phyloP scores from a whole-genome alignment of 106 monocot species.

The Ottelia alismoides region DNA sequence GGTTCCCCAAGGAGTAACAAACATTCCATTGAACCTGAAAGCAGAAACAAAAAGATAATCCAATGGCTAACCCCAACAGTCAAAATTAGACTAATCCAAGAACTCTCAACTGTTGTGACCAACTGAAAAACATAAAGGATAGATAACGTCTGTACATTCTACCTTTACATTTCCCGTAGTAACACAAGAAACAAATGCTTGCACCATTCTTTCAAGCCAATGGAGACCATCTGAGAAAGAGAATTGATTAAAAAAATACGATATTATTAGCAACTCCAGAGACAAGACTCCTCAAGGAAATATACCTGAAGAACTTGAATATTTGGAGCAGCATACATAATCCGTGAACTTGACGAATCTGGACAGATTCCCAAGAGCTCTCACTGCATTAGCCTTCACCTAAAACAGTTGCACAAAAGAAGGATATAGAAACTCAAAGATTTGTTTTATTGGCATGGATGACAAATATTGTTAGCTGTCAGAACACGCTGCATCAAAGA shows the following conservation, averaged over 20 bases:
- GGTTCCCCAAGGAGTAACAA: constrained; percentile 91
- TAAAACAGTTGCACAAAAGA: too few relatives aligned
- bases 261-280: too few relatives aligned
- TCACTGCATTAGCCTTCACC: constrained; percentile 95
- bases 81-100: too few relatives aligned
- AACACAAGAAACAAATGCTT: constrained; percentile 95
- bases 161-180: constrained; percentile 99
- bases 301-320: too few relatives aligned
- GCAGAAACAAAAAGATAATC: constrained; percentile 3
- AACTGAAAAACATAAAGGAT: neutral
- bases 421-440: too few relatives aligned
- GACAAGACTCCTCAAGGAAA: too few relatives aligned
- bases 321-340: too few relatives aligned
- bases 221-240: constrained; percentile 22
- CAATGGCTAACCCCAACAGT: too few relatives aligned
- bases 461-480: too few relatives aligned
- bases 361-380: constrained; percentile 96
- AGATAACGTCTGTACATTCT: neutral
- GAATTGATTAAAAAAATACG: too few relatives aligned
- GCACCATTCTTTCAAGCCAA: constrained; percentile 93
- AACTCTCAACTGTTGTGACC: neutral
- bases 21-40: constrained; percentile 99
- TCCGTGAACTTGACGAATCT: constrained; percentile 63
- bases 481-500: too few relatives aligned
- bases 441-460: too few relatives aligned